These are phyloP conservation scores for Aspergillus sergii DNA, from an alignment of 2,329 filamentous ascomycete species.

Conservation along the genomic window DNA sequence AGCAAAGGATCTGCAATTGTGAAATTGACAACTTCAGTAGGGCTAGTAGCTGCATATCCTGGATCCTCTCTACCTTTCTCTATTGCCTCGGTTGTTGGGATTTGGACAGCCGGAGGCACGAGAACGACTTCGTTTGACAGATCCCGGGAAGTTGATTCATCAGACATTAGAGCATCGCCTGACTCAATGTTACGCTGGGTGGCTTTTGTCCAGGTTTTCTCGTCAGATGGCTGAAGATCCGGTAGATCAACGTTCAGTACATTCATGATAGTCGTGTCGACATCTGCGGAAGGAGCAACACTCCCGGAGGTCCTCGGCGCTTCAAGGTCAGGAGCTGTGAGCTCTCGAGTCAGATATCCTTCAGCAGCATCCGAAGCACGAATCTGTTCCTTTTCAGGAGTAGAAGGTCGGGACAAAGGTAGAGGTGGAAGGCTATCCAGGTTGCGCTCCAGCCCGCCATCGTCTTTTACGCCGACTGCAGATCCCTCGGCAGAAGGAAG, in stretches of 20 bases:
- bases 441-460: conserved; percentile 20
- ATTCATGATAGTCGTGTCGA: conserved; percentile 29
- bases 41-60: conserved; percentile 6
- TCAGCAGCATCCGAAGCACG: conserved; percentile 16
- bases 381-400: conserved; percentile 18
- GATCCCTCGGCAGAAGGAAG: conserved; percentile 38
- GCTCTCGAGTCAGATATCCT: conserved; percentile 15
- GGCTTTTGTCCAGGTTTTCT: not conserved
- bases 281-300: conserved; percentile 22
- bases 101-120: conserved; percentile 4
- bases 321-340: not conserved
- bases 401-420: conserved; percentile 20
- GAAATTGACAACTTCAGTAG: conserved; percentile 23
- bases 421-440: conserved; percentile 22
- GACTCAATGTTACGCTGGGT: not conserved
- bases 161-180: not conserved
- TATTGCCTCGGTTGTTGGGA: conserved; percentile 1
- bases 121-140: conserved; percentile 2
- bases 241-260: conserved; percentile 6
- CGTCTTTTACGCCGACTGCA: conserved; percentile 27
- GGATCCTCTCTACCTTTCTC: conserved; percentile 1
- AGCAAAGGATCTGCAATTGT: not conserved
- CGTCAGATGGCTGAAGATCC: conserved; percentile 7
- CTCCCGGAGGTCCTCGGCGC: conserved; percentile 1
- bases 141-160: conserved; percentile 2